phyloP scores from a whole-genome alignment of 164 flowering plant species.

The Sedum album region DNA sequence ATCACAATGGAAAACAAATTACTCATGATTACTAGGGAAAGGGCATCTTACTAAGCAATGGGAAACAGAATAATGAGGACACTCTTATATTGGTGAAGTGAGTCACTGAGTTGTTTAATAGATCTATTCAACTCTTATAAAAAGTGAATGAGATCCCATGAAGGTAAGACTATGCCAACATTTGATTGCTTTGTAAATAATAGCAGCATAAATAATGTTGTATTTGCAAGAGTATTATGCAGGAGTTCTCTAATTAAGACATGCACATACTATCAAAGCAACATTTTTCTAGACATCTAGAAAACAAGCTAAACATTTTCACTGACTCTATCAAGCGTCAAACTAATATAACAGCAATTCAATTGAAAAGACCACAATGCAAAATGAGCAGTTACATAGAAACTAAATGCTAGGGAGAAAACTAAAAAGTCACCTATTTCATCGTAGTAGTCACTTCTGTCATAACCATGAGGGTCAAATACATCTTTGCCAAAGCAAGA shows the following conservation, averaged over 20 bases:
- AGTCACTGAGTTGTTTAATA: too few species aligned
- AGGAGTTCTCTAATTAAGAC: too few species aligned
- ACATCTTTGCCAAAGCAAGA: too few species aligned
- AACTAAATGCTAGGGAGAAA: too few species aligned
- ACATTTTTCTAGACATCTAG: neutral
- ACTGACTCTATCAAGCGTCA: neutral
- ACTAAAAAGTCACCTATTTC: conserved; percentile 90
- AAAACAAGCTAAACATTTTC: neutral
- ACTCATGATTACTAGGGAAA: neutral
- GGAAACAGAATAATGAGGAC: neutral
- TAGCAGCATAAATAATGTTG: neutral
- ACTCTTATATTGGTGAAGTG: neutral
- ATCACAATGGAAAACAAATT: conserved; percentile 8
- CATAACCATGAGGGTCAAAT: conserved; percentile 98
- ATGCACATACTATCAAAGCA: neutral
- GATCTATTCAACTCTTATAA: neutral
- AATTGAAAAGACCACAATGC: neutral
- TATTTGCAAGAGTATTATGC: too few species aligned
- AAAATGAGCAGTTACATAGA: neutral
- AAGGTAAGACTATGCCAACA: too few species aligned
- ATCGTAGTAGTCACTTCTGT: conserved; percentile 79
- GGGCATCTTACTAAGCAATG: neutral
- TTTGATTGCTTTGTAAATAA: neutral
- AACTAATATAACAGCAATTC: neutral
- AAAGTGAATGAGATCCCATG: neutral